Conservation (phyloP, 208 protist genomes). For the Trypanosoma cruzi region DNA sequence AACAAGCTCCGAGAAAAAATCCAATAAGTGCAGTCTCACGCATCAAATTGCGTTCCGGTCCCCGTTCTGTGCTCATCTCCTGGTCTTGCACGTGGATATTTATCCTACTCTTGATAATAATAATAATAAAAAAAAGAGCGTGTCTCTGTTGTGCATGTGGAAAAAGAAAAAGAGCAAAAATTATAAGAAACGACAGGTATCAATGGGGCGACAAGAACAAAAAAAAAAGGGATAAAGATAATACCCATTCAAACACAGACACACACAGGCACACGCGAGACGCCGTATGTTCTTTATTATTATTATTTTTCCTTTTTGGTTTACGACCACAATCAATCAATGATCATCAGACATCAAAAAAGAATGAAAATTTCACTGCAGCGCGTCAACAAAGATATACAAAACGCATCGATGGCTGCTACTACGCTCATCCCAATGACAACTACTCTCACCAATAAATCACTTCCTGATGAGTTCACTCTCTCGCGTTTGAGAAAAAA, state of each 20-base stretch:
- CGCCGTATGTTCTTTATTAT: no score
- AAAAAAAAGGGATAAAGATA: not conserved
- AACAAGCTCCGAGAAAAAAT: conserved; percentile 56
- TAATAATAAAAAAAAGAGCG: conserved; percentile 1
- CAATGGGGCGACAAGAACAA: not conserved
- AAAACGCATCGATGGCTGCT: not conserved
- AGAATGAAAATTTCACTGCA: not conserved
- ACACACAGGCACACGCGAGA: no score
- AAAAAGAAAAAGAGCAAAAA: conserved; percentile 1
- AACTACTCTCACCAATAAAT: not conserved
- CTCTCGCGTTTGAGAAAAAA: not conserved
- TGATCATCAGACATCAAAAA: not conserved
- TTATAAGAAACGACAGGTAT: not conserved
- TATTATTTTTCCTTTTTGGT: no score
- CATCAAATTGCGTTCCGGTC: conserved; percentile 47
- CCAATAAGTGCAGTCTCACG: conserved; percentile 51
- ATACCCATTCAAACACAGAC: no score
- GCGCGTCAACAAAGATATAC: not conserved
- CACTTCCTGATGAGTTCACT: not conserved
- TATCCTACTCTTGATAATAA: not conserved
- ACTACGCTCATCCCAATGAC: not conserved
- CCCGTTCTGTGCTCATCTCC: conserved; percentile 11
- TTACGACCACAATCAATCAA: not conserved
- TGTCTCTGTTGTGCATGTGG: not conserved
- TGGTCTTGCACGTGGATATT: not conserved